Conservation (phyloP, 257 asterid genomes). For the Solanum bukasovii region DNA sequence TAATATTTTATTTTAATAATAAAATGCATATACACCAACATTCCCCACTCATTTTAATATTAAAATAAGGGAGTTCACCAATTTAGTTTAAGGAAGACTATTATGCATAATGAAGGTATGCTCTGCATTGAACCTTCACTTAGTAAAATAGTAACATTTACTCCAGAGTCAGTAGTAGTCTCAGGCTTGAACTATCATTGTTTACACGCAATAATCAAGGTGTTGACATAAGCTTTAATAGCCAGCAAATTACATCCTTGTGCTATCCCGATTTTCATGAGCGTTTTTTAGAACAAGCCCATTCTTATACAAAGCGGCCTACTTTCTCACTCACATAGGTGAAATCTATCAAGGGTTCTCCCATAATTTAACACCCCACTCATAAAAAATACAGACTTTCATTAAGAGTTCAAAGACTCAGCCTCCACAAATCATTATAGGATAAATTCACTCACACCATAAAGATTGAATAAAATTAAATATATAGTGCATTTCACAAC, state of each 20-base stretch:
- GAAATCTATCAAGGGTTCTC: not conserved
- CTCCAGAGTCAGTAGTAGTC: not conserved
- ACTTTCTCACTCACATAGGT: not conserved
- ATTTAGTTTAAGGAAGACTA: not conserved
- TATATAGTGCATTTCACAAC: no score
- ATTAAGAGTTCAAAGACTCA: not conserved
- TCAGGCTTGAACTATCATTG: not conserved
- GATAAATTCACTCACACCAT: not conserved
- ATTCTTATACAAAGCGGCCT: not conserved
- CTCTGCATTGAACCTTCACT: not conserved
- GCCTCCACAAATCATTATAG: not conserved
- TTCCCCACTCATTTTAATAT: no score
- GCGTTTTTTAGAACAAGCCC: not conserved
- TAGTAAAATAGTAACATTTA: no score
- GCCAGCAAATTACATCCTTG: not conserved
- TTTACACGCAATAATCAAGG: not conserved
- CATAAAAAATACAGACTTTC: not conserved
- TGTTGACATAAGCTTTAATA: not conserved
- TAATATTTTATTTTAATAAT: no score
- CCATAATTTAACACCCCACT: not conserved
- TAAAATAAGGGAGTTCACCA: no score
- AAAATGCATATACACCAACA: no score
- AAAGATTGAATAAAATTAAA: no score
- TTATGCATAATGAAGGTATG: not conserved
- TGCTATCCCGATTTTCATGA: not conserved